phyloP scores from a whole-genome alignment of 495 filamentous ascomycete species.

The Neurospora sublineolata region DNA sequence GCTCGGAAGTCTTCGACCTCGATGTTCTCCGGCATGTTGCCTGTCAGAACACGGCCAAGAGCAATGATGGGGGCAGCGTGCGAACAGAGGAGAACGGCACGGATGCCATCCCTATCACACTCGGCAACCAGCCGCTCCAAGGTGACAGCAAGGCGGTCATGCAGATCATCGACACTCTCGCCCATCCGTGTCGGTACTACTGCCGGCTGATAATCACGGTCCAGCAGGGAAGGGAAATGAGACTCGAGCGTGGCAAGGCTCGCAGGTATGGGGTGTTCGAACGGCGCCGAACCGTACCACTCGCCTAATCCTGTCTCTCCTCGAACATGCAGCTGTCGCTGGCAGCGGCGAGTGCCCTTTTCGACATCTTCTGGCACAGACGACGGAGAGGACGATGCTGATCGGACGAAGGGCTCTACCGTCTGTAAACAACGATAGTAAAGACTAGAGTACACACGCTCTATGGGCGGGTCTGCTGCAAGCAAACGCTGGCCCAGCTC shows the following conservation, averaged over 20 bases:
- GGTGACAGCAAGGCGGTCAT: conserved; percentile 64
- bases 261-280: conserved; percentile 75
- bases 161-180: conserved; percentile 66
- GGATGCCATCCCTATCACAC: conserved; percentile 51
- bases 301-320: conserved; percentile 74
- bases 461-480: conserved; percentile 51
- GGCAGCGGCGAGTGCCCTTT: not conserved
- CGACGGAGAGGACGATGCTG: conserved; percentile 26
- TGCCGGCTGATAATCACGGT: conserved; percentile 42
- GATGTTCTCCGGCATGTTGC: conserved; percentile 55
- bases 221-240: conserved; percentile 53
- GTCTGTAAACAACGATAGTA: conserved; percentile 94
- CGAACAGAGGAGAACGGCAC: conserved; percentile 69
- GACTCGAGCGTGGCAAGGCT: conserved; percentile 40
- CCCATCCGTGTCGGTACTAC: conserved; percentile 58
- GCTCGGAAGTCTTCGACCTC: conserved; percentile 68
- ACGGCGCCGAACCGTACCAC: conserved; percentile 76
- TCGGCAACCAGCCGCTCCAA: conserved; percentile 58
- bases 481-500: conserved; percentile 59
- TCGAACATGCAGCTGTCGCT: conserved; percentile 30
- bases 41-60: conserved; percentile 70
- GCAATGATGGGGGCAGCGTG: conserved; percentile 85
- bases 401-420: conserved; percentile 54
- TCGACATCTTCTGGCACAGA: not conserved
- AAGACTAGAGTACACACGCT: conserved; percentile 70